Evolutionary conservation across 1,139 yeast species (phyloP).

Genomic region (Kurtzmaniella quercitrusa): DNA sequence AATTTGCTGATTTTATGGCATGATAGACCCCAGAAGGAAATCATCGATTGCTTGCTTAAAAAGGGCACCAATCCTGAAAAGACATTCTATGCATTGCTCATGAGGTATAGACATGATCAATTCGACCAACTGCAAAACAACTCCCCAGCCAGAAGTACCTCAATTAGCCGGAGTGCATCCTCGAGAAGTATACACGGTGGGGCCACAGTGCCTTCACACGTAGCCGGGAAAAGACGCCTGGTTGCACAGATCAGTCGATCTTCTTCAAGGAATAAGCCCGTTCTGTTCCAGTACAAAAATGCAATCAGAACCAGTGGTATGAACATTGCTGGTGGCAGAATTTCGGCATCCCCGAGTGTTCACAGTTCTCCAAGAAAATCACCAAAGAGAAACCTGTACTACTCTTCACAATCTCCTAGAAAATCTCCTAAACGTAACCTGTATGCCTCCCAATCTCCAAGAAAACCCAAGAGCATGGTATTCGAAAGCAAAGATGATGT

Average conservation of each 20-base stretch:
- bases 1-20: conserved; percentile 74
- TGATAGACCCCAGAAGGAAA: conserved; percentile 57
- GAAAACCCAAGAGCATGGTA: conserved; percentile 12
- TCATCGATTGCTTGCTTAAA: conserved; percentile 48
- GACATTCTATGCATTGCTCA: conserved; percentile 65
- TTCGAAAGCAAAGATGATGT: conserved; percentile 12
- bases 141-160: conserved; percentile 13
- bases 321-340: conserved; percentile 17
- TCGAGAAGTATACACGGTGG: conserved; percentile 10
- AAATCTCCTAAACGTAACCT: conserved; percentile 23
- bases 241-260: conserved; percentile 43
- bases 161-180: conserved; percentile 19
- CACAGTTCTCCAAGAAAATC: conserved; percentile 28
- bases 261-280: conserved; percentile 51
- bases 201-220: conserved; percentile 11
- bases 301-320: conserved; percentile 20
- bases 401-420: conserved; percentile 18
- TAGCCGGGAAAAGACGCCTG: conserved; percentile 45
- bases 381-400: conserved; percentile 14
- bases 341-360: conserved; percentile 31
- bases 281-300: conserved; percentile 45
- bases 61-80: conserved; percentile 67
- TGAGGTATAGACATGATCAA: conserved; percentile 51
- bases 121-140: conserved; percentile 23
- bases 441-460: conserved; percentile 11